Conservation (phyloP, 1,139 yeast genomes). For the Arxiozyma heterogenica region DNA sequence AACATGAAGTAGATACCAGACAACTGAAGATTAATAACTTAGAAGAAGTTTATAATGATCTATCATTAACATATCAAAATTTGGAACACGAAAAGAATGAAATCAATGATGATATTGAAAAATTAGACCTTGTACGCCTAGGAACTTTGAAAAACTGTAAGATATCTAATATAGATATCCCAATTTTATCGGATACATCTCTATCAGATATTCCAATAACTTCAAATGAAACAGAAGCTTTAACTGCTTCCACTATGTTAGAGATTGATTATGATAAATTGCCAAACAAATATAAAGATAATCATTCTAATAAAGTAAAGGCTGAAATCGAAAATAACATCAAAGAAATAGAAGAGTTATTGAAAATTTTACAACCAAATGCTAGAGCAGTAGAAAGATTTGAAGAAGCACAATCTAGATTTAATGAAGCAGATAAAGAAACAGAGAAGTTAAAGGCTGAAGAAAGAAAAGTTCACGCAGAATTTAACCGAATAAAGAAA, state of each 20-base stretch:
- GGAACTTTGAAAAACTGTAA: conserved; percentile 64
- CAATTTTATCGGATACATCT: conserved; percentile 48
- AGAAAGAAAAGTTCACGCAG: conserved; percentile 48
- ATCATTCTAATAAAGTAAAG: conserved; percentile 29
- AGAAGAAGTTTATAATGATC: conserved; percentile 25
- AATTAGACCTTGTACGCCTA: conserved; percentile 48
- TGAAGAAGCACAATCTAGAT: conserved; percentile 54
- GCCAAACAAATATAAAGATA: conserved; percentile 36
- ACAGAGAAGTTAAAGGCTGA: conserved; percentile 52
- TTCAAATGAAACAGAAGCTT: conserved; percentile 34
- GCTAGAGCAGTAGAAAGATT: conserved; percentile 71
- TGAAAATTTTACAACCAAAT: conserved; percentile 67
- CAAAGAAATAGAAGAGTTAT: conserved; percentile 45
- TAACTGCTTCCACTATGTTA: conserved; percentile 39
- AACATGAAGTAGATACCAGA: conserved; percentile 21
- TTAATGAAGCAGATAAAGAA: conserved; percentile 56
- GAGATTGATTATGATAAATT: conserved; percentile 51
- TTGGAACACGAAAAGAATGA: conserved; percentile 34
- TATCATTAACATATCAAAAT: conserved; percentile 35
- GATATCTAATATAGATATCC: conserved; percentile 59
- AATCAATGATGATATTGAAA: conserved; percentile 48
- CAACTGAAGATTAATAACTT: conserved; percentile 21
- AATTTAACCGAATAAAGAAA: conserved; percentile 52
- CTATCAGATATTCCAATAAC: conserved; percentile 42
- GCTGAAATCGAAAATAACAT: conserved; percentile 39